Conservation (phyloP, 495 filamentous ascomycete genomes). For the Aspergillus funiculosus region DNA sequence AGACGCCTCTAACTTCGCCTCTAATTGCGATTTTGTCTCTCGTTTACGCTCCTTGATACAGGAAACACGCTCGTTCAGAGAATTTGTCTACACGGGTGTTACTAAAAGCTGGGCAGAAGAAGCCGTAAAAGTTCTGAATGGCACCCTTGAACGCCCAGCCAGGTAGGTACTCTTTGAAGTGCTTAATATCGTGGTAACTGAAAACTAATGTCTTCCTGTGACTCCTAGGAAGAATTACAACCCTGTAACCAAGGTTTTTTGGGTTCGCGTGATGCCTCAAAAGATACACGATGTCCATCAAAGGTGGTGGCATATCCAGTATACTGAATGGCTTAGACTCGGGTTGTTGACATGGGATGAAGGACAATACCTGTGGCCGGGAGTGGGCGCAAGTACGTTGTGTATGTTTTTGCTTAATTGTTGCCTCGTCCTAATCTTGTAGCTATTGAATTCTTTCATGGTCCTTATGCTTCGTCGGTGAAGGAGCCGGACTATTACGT, state of each 20-base stretch:
- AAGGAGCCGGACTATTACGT: conserved; percentile 7
- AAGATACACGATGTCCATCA: not conserved
- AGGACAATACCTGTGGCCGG: not conserved
- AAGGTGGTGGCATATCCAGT: conserved; percentile 1
- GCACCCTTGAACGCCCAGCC: not conserved
- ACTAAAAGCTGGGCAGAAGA: not conserved
- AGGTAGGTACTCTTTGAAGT: not conserved
- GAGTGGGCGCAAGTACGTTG: conserved; percentile 4
- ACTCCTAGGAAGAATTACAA: conserved; percentile 5
- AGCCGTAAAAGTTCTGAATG: not conserved
- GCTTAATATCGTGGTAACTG: not conserved
- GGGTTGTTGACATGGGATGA: not conserved
- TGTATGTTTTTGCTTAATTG: not conserved
- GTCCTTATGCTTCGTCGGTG: not conserved
- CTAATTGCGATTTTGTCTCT: not conserved
- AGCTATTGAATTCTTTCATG: not conserved
- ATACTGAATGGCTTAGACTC: not conserved
- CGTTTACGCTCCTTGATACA: not conserved
- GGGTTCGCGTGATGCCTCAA: not conserved
- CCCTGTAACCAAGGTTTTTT: conserved; percentile 1
- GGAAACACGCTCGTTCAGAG: not conserved
- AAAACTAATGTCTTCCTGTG: not conserved
- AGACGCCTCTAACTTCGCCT: not conserved
- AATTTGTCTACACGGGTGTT: not conserved
- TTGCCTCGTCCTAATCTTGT: not conserved